Conservation (phyloP, 257 asterid species). For the Nicotiana noctiflora region DNA sequence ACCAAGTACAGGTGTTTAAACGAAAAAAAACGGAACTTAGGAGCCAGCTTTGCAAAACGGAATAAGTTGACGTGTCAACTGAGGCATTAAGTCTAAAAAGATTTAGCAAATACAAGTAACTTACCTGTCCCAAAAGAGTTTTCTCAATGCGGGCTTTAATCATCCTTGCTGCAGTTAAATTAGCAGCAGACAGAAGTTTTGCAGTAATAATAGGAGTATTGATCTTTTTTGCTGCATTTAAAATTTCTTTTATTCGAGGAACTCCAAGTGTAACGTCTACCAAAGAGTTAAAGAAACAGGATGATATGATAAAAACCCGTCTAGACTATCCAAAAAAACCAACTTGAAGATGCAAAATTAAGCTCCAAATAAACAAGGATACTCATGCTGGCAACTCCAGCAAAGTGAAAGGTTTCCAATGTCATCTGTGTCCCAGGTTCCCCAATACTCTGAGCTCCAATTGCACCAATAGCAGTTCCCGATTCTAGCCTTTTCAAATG, state of each 20-base stretch:
- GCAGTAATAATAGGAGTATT: slow-evolving; percentile 84
- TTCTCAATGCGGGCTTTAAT: slow-evolving; percentile 79
- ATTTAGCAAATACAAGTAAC: background rate
- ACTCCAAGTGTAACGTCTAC: slow-evolving; percentile 98
- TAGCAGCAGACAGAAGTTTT: slow-evolving; percentile 34
- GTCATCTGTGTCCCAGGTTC: slow-evolving; percentile 99
- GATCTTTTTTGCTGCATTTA: slow-evolving; percentile 74
- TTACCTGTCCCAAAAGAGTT: slow-evolving; percentile 84
- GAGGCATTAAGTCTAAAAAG: background rate
- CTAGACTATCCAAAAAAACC: slow-evolving; percentile 8
- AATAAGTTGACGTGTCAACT: no score
- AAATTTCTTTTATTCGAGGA: slow-evolving; percentile 84
- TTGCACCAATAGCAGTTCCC: slow-evolving; percentile 95
- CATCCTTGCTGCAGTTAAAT: slow-evolving; percentile 43
- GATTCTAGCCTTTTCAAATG: slow-evolving; percentile 63
- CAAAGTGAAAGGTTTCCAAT: slow-evolving; percentile 95
- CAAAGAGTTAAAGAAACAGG: slow-evolving; percentile 38
- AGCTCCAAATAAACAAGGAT: slow-evolving; percentile 44
- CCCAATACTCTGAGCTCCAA: slow-evolving; percentile 96
- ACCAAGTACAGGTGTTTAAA: no score
- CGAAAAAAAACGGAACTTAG: no score
- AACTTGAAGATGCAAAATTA: background rate
- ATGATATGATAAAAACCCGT: slow-evolving; percentile 6
- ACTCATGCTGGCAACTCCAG: slow-evolving; percentile 99
- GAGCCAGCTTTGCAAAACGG: no score